phyloP scores from a whole-genome alignment of 108 stramenopile species.

The Nitzschia palea region DNA sequence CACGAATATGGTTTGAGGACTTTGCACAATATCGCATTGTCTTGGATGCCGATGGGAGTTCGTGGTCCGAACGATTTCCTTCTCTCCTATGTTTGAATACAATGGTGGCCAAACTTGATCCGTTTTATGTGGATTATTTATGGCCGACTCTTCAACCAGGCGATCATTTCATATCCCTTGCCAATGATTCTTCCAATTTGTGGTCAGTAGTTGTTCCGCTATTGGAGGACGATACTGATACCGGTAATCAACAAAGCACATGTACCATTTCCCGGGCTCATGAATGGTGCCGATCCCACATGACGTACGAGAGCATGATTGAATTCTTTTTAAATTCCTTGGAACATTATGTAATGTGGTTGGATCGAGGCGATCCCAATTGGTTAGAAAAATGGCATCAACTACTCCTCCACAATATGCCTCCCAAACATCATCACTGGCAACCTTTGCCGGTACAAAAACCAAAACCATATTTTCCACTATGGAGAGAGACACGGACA shows the following conservation, averaged over 20 bases:
- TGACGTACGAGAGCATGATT: background rate
- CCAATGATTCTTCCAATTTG: background rate
- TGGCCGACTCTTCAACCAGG: background rate
- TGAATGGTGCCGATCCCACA: background rate
- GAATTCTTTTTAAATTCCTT: background rate
- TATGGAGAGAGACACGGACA: background rate
- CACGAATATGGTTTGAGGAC: background rate
- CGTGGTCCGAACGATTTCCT: background rate
- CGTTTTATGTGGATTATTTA: background rate
- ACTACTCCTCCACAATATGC: background rate
- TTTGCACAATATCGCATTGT: conserved; percentile 1
- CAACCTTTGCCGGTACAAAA: background rate
- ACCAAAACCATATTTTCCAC: background rate
- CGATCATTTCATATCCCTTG: background rate
- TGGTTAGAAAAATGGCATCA: background rate
- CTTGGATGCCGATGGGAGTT: conserved; percentile 3
- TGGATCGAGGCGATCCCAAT: background rate
- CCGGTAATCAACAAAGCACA: background rate
- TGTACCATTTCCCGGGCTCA: background rate
- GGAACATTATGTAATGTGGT: conserved; percentile 1
- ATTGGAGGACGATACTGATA: background rate
- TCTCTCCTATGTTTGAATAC: background rate
- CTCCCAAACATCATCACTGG: conserved; percentile 6
- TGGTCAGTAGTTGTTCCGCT: background rate
- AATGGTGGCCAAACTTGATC: background rate